Conservation (phyloP, 2,329 filamentous ascomycete species). For the Myriangium duriaei region DNA sequence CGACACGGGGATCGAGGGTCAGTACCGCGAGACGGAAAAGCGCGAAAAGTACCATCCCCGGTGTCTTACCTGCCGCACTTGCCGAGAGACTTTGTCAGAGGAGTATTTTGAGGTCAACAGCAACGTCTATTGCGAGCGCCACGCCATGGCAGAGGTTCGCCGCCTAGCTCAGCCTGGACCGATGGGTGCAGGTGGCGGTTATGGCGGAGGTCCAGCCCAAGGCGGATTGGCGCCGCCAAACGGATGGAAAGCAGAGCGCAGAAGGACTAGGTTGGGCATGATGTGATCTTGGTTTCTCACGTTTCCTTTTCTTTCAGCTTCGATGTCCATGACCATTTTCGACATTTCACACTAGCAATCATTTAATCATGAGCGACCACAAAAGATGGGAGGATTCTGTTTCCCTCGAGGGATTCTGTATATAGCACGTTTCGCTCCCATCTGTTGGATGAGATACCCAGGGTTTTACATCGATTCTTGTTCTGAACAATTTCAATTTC, state of each 20-base stretch:
- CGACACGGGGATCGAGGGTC: conserved; percentile 77
- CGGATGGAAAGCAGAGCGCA: conserved; percentile 32
- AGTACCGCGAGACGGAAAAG: conserved; percentile 75
- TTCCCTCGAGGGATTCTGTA: no score
- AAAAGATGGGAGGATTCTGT: no score
- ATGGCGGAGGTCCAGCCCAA: conserved; percentile 2
- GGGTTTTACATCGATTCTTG: no score
- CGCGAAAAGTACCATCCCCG: conserved; percentile 71
- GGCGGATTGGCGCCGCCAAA: conserved; percentile 4
- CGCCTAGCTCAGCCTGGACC: conserved; percentile 9
- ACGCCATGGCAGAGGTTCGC: conserved; percentile 47
- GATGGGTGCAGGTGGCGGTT: conserved; percentile 10
- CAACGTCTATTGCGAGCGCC: conserved; percentile 71
- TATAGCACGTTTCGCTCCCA: no score
- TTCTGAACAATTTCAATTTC: no score
- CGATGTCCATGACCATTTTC: no score
- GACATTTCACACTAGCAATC: no score
- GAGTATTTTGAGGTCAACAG: conserved; percentile 88
- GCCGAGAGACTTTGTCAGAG: conserved; percentile 58
- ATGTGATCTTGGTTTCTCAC: no score
- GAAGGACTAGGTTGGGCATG: conserved; percentile 40
- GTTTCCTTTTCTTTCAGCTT: no score
- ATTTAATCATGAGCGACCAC: no score
- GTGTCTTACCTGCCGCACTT: conserved; percentile 78
- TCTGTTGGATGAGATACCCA: no score